Percentiles rank a stretch among this genome's conserved stretches.
These are phyloP conservation scores for Pythium biforme DNA, from an alignment of 352 stramenopile genomes.

Conservation along the genomic window DNA sequence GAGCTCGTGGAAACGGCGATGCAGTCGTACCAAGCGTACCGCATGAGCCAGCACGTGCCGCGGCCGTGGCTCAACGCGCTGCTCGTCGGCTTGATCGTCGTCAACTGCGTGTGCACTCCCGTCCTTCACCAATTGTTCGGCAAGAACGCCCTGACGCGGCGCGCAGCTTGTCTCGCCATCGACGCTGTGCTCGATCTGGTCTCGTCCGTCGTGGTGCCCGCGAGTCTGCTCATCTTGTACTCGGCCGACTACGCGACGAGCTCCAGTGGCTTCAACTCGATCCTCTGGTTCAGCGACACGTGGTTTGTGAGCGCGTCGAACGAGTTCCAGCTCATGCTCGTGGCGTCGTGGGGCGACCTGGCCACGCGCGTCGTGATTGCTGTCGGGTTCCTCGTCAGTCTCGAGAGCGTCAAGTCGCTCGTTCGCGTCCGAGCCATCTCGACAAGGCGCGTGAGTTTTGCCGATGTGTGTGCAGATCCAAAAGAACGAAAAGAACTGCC, in stretches of 20 bases:
- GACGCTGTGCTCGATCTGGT: constrained; percentile 16
- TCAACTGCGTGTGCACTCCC: constrained; percentile 12
- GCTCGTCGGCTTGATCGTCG: constrained; percentile 9
- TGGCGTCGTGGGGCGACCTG: constrained; percentile 8
- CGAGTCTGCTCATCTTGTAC: neutral
- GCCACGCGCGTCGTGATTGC: neutral
- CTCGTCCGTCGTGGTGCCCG: constrained; percentile 10
- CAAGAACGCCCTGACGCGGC: neutral
- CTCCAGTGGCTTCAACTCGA: neutral
- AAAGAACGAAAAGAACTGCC: too few species aligned
- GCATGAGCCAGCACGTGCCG: constrained; percentile 11
- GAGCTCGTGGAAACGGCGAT: constrained; percentile 10
- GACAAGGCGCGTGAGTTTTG: neutral
- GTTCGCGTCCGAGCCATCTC: neutral
- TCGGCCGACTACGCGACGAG: neutral
- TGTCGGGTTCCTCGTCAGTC: neutral
- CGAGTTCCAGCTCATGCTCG: constrained; percentile 18
- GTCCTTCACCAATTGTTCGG: neutral
- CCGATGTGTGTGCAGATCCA: too few species aligned
- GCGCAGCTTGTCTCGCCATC: neutral
- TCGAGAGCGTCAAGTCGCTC: constrained; percentile 14
- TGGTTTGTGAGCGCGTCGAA: constrained; percentile 14
- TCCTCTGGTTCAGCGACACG: constrained; percentile 8
- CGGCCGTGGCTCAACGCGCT: constrained; percentile 18
- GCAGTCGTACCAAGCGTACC: constrained; percentile 18